Evolutionary conservation across 441 rosid species (phyloP).

Genomic region (Daphne laureola): DNA sequence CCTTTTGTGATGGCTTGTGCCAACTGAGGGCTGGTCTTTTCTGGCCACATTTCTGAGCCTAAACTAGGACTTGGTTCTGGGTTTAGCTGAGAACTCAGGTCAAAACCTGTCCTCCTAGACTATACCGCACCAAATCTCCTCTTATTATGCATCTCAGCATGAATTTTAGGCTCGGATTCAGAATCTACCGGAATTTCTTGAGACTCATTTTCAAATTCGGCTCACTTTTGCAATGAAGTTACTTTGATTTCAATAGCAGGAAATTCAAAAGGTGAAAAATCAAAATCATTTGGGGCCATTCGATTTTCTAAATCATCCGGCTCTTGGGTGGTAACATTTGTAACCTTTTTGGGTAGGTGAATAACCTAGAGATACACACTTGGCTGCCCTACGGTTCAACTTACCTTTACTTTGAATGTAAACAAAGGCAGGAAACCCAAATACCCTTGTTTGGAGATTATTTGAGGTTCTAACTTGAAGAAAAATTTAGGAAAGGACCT

Average conservation of each 20-base stretch:
- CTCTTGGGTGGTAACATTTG: not conserved
- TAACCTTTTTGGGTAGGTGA: constrained; percentile 3
- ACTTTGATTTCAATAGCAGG: too few relatives aligned
- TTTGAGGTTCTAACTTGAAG: not conserved
- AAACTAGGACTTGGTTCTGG: not conserved
- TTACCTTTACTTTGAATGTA: not conserved
- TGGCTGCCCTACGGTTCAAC: not conserved
- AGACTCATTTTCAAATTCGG: too few relatives aligned
- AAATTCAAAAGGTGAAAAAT: too few relatives aligned
- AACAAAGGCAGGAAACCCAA: constrained; percentile 5
- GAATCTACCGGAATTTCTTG: too few relatives aligned
- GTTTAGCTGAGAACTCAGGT: not conserved
- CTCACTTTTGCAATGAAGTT: not conserved
- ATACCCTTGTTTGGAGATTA: not conserved
- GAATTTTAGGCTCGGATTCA: too few relatives aligned
- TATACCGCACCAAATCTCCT: not conserved
- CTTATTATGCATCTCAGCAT: not conserved
- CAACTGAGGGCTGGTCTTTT: too few relatives aligned
- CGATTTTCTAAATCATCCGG: too few relatives aligned
- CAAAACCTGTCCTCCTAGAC: not conserved
- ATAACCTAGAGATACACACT: constrained; percentile 2
- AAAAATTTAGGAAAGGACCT: not conserved
- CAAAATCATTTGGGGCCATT: too few relatives aligned
- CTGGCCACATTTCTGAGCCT: not conserved
- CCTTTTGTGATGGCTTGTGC: too few relatives aligned